Percentiles rank a stretch among this genome's conserved stretches.
These are phyloP conservation scores for Epichloe uncinata DNA, from an alignment of 2,329 filamentous ascomycete species.

Conservation along the genomic window DNA sequence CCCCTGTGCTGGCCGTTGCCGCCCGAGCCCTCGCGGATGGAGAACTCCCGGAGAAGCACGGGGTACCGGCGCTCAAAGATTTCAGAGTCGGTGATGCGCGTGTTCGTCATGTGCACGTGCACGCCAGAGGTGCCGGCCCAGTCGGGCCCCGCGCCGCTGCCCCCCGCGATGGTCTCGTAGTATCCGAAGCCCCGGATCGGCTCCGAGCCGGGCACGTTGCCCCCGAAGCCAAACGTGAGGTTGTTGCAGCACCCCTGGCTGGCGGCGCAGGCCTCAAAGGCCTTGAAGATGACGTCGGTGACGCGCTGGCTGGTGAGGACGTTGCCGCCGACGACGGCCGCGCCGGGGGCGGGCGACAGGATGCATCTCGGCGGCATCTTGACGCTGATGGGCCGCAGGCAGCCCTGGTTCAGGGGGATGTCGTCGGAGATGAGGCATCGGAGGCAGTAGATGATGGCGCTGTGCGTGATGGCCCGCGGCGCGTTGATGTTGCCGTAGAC, in stretches of 20 bases:
- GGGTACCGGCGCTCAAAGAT: conserved; percentile 46
- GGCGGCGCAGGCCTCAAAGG: conserved; percentile 67
- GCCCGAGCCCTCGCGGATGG: conserved; percentile 47
- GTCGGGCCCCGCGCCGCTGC: conserved; percentile 54
- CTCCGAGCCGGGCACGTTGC: conserved; percentile 24
- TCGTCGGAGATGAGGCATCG: conserved; percentile 68
- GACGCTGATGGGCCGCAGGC: conserved; percentile 61
- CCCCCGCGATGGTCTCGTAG: conserved; percentile 50
- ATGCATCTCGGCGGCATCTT: conserved; percentile 61
- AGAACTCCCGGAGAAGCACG: conserved; percentile 58
- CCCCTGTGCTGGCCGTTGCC: conserved; percentile 54
- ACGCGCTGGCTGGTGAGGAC: conserved; percentile 39
- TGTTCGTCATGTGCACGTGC: conserved; percentile 57
- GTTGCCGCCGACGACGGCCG: conserved; percentile 73
- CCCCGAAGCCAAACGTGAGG: conserved; percentile 64
- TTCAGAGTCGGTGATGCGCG: conserved; percentile 50
- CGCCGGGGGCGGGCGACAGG: conserved; percentile 63
- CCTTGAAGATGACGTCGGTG: conserved; percentile 41
- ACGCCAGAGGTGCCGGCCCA: conserved; percentile 31
- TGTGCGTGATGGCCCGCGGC: conserved; percentile 69
- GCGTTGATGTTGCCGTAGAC: conserved; percentile 74
- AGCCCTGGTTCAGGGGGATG: conserved; percentile 75
- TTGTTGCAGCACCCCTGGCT: conserved; percentile 75
- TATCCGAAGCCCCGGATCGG: conserved; percentile 30
- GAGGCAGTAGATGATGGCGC: conserved; percentile 78